Evolutionary conservation across 495 filamentous ascomycete species (phyloP).

Genomic region (Paragyromitra xinjiangensis): DNA sequence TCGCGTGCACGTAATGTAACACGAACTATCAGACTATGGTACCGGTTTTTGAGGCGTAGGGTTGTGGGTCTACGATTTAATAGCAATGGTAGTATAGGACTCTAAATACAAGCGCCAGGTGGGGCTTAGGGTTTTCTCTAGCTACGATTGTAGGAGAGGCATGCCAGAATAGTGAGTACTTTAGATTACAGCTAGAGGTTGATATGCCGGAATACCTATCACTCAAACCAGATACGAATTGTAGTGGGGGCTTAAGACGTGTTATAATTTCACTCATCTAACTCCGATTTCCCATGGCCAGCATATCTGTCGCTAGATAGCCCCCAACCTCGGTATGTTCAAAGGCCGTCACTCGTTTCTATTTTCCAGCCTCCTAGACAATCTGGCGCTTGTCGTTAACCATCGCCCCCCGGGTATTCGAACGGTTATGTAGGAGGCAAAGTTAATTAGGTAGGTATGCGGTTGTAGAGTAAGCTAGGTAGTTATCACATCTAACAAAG

Average conservation of each 20-base stretch:
- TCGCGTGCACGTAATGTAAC: background rate
- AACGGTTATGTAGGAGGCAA: background rate
- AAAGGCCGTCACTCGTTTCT: background rate
- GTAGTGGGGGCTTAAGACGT: too few relatives aligned
- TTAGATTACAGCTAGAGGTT: background rate
- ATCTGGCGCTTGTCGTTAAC: background rate
- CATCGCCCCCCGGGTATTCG: background rate
- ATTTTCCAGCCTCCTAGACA: background rate
- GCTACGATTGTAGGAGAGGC: background rate
- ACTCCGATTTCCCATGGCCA: too few relatives aligned
- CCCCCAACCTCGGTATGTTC: background rate
- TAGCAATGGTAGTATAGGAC: background rate
- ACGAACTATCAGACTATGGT: background rate
- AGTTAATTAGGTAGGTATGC: background rate
- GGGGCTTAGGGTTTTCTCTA: background rate
- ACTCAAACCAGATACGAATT: too few relatives aligned
- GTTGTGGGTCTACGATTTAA: background rate
- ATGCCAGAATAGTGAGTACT: background rate
- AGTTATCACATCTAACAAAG: slow-evolving; percentile 6
- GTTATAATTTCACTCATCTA: too few relatives aligned
- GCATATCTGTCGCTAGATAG: background rate
- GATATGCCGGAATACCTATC: background rate
- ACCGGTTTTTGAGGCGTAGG: background rate
- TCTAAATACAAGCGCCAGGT: background rate
- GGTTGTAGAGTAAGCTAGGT: background rate